Base-by-base conservation (phyloP, 148 eudicot genomes). In the Rhododendron ovatum region DNA sequence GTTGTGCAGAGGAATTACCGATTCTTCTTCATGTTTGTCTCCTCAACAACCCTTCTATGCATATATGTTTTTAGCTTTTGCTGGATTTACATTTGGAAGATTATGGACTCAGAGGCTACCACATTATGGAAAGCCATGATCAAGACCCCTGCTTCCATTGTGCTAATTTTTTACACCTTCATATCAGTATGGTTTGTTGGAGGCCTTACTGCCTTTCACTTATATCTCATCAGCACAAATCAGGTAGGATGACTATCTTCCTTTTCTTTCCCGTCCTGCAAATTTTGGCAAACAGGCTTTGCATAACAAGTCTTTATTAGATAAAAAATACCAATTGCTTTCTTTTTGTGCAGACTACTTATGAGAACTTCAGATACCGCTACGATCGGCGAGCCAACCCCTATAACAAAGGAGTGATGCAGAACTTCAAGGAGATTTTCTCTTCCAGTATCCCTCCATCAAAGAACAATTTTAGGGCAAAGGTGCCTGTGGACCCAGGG, bases 151-250 rank as follows among this genome's bases (percentile, higher is more conserved):
- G 95, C 98, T 43, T 95, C 99, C 82, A 95, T 97, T 88, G 95
- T 91, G 82, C 93, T 97, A 59, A 92, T 97, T 61, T 51, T 94
- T 84, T 95, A 95, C 91, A 94, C 99, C 37, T 97, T 97, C 83
- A 94, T 97, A 75, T 91, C 96, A 30, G 98, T 95, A 85, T 97
- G 99, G 99, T 95, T 95, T 91, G 99, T 95, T 30, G 99, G 98
- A 83, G 99, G 99, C 81, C 99, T 95, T 20, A 94, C 97, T 14
- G 95, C 98, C 33, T 97, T 97, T 89, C 99, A 97, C 88, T 88
- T 94, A 55, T 97, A 95, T 89, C 95, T 97, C 84, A 95, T 97
- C 83, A 93, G 98, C 86, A 95, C 98, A 74, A 95, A 97, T 90
- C 99, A 97, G 98, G 99, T 93, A 84, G 81, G 85, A 59, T 26